Base-by-base conservation (phyloP, 192 early-diverging fungal genomes). In the Mortierella hygrophila region DNA sequence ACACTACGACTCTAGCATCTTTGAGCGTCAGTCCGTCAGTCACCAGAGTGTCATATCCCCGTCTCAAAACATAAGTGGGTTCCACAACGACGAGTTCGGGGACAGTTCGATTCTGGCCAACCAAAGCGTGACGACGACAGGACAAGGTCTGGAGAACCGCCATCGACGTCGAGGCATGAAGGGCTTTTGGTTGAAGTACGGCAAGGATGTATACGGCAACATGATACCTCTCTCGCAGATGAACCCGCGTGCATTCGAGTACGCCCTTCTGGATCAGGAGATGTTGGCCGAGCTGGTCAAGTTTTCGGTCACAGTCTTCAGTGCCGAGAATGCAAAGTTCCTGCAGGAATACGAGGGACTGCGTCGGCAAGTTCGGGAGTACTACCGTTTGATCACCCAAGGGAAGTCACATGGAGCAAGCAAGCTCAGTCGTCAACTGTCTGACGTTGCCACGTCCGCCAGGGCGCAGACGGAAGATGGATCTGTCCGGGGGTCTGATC, bases 281-380 rank as follows among this genome's bases (percentile, higher is more conserved):
- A 85, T 85, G 83, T 38, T 85, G 54, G 37, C 21, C 0, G 70
- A 73, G 26, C 52, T 85, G 4, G 83, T 85, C 13, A 77, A 79
- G 49, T 85, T 85, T 54, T 85, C 83, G 44, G 70, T 85, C 9
- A 85, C 74, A 4, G 83, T 85, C 44, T 85, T 85, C 40, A 85
- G 78, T 70, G 78, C 75, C 26, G 83, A 85, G 49, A 85, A 85
- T 41, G 55, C 83, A 47, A 80, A 77, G 70, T 85, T 85, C 42
- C 47, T 85, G n/a, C 83, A 85, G n/a, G 83, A 85, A 41, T 85
- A 85, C 70, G 83, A 80, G 6, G 83, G 83, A 4, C 68, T 85
- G n/a, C 60, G 60, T 46, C 80, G 77, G 49, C 83, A 85, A 20
- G 83, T 80, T 0, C 74, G 74, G n/a, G 83, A 85, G 63, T 85